These are phyloP conservation scores for Pseudopithomyces chartarum DNA, from an alignment of 2,329 filamentous ascomycete species.

Conservation along the genomic window DNA sequence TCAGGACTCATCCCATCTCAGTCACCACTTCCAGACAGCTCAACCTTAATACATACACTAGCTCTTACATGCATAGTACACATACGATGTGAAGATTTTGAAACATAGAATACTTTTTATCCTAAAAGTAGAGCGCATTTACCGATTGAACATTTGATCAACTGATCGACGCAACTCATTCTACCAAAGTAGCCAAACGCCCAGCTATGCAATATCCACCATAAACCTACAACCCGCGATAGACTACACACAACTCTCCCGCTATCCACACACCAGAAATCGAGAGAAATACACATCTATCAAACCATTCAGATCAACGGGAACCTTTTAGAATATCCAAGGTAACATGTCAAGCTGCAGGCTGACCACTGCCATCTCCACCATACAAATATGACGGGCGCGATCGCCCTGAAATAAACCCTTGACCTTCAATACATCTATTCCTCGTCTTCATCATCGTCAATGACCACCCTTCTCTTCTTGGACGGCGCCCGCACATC, in stretches of 20 bases:
- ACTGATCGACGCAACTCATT: not conserved
- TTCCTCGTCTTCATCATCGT: conserved; percentile 57
- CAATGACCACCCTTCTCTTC: conserved; percentile 53
- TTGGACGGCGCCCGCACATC: conserved; percentile 39
- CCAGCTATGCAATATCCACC: not conserved
- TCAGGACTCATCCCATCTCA: too few species aligned
- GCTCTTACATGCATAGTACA: too few species aligned
- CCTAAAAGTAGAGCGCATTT: not conserved
- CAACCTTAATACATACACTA: too few species aligned
- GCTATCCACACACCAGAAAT: not conserved
- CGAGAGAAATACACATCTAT: not conserved
- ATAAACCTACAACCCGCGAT: not conserved
- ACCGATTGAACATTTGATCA: not conserved
- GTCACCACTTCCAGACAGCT: too few species aligned
- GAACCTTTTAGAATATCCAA: not conserved
- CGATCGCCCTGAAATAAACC: not conserved
- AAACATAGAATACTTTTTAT: not conserved
- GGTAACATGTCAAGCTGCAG: not conserved
- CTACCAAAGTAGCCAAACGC: not conserved
- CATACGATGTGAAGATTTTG: too few species aligned
- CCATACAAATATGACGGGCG: not conserved
- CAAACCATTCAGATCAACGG: too few species aligned
- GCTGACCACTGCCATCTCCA: not conserved
- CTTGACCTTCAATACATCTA: conserved; percentile 24
- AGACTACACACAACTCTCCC: not conserved